Conservation (phyloP, 331 rosid genomes). For the Malus hybrid region DNA sequence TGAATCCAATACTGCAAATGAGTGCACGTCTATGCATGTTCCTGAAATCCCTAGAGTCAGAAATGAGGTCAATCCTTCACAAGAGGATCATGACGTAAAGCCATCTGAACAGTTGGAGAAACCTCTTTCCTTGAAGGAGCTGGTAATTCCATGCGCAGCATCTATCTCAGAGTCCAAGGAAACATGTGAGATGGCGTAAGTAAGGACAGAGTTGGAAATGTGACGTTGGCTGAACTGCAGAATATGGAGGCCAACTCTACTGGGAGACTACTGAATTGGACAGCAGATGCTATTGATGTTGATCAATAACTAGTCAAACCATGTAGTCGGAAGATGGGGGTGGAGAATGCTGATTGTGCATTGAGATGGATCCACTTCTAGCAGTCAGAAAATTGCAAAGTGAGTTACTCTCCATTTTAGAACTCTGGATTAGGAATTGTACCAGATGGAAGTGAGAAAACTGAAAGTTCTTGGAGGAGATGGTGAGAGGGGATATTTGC, state of each 20-base stretch:
- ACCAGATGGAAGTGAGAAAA: constrained; percentile 63
- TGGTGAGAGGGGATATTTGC: constrained; percentile 72
- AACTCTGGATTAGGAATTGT: constrained; percentile 57
- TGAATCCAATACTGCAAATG: constrained; percentile 20
- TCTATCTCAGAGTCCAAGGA: constrained; percentile 44
- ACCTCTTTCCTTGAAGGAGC: constrained; percentile 23
- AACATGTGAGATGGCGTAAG: constrained; percentile 20
- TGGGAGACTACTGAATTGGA: constrained; percentile 29
- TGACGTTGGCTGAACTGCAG: constrained; percentile 27
- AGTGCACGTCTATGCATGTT: constrained; percentile 15
- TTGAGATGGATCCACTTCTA: constrained; percentile 28
- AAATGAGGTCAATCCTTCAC: constrained; percentile 48
- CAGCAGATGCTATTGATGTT: constrained; percentile 35
- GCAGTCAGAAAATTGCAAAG: constrained; percentile 53
- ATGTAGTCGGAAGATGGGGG: constrained; percentile 30
- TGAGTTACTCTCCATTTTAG: constrained; percentile 60
- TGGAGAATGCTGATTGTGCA: constrained; percentile 42
- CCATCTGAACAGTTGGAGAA: constrained; percentile 42
- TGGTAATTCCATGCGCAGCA: constrained; percentile 38
- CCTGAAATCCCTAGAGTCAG: constrained; percentile 14
- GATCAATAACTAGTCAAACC: constrained; percentile 39
- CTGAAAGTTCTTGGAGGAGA: constrained; percentile 47
- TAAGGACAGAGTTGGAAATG: constrained; percentile 33
- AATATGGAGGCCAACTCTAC: constrained; percentile 25
- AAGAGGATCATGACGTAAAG: constrained; percentile 34